Evolutionary conservation across 805 yeast genomes (phyloP).

Genomic region (Cyberlindnera mycetangii): DNA sequence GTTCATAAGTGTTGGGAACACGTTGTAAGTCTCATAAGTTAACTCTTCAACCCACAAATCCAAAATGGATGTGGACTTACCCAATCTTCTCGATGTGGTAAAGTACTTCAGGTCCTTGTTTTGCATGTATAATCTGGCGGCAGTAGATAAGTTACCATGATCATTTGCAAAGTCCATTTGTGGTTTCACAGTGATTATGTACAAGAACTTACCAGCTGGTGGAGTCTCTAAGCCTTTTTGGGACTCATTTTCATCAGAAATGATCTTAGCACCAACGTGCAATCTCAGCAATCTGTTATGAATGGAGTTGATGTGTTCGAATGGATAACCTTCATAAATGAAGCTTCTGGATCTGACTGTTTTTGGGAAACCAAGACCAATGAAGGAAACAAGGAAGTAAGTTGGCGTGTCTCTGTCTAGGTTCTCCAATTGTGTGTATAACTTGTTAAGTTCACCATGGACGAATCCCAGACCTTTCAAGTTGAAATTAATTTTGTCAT

Average conservation of each 20-base stretch:
- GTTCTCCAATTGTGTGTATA: conserved; percentile 65
- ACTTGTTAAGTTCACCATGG: conserved; percentile 61
- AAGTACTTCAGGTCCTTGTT: conserved; percentile 71
- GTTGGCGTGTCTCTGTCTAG: conserved; percentile 74
- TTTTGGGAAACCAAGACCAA: conserved; percentile 82
- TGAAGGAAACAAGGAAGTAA: conserved; percentile 73
- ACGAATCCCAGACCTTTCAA: conserved; percentile 71
- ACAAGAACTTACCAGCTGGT: conserved; percentile 70
- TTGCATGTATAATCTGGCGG: conserved; percentile 71
- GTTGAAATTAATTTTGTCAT: conserved; percentile 70
- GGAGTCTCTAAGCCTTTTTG: conserved; percentile 43
- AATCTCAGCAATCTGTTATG: conserved; percentile 70
- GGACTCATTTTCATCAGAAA: conserved; percentile 57
- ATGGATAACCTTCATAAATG: conserved; percentile 82
- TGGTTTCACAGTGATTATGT: conserved; percentile 72
- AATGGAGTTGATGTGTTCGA: conserved; percentile 82
- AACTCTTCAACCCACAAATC: conserved; percentile 90
- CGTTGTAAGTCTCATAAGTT: conserved; percentile 66
- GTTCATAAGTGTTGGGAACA: conserved; percentile 88
- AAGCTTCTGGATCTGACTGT: conserved; percentile 73
- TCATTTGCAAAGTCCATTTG: conserved; percentile 47
- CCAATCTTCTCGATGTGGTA: conserved; percentile 64
- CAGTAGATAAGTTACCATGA: conserved; percentile 39
- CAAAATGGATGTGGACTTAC: conserved; percentile 66
- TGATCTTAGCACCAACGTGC: conserved; percentile 78